A percentile compares a stretch with the other conserved stretches of the same genome.
Conservation (phyloP, 306 rosid species). For the Acmispon strigosus region DNA sequence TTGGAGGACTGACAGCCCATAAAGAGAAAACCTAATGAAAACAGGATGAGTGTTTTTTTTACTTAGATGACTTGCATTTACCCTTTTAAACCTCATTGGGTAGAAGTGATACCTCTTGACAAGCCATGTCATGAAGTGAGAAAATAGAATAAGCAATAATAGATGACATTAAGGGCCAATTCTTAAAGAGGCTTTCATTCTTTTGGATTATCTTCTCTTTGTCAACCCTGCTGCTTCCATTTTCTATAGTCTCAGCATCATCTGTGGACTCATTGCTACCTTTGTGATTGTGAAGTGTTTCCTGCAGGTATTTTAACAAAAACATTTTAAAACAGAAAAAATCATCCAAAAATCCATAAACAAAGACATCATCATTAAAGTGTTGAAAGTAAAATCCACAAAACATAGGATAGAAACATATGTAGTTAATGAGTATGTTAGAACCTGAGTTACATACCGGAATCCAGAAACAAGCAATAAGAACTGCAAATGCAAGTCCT, state of each 20-base stretch:
- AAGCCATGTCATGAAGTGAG: conserved; percentile 82
- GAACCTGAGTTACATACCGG: conserved; percentile 29
- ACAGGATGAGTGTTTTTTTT: background rate
- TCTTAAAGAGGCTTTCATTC: conserved; percentile 49
- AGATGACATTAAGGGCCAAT: conserved; percentile 88
- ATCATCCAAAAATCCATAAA: background rate
- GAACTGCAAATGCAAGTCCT: conserved; percentile 4
- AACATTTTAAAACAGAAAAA: background rate
- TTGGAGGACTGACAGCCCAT: conserved; percentile 71
- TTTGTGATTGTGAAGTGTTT: conserved; percentile 65
- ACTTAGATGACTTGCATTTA: background rate
- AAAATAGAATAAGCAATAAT: conserved; percentile 53
- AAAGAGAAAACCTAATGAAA: conserved; percentile 65
- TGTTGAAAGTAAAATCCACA: background rate
- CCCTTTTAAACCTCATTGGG: background rate
- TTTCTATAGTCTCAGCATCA: conserved; percentile 43
- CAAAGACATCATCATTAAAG: background rate
- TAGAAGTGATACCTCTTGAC: conserved; percentile 54
- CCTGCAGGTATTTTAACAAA: conserved; percentile 45
- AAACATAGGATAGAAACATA: background rate
- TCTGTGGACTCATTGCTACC: conserved; percentile 11
- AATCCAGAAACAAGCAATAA: conserved; percentile 36
- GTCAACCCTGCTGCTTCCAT: conserved; percentile 19
- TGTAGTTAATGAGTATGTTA: background rate
- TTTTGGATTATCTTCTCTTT: conserved; percentile 12